A percentile compares a stretch with the other conserved stretches of the same genome.
Evolutionary conservation across 148 eudicot genomes (phyloP).

Genomic region (Dianthus caryophyllus): DNA sequence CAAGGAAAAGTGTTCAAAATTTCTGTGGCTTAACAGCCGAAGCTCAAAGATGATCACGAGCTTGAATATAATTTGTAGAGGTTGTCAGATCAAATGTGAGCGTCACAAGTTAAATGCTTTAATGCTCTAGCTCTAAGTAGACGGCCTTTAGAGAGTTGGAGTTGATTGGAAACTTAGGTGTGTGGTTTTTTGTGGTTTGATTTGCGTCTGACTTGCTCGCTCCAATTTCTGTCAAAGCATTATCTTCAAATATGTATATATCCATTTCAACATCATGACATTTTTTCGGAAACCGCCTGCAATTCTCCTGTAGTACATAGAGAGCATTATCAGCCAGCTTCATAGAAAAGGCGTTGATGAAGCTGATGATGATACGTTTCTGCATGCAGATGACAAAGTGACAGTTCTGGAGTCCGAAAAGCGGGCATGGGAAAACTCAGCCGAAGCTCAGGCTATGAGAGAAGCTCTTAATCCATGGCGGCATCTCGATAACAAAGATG

Average conservation of each 20-base stretch:
- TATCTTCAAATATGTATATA: not conserved
- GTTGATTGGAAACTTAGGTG: not conserved
- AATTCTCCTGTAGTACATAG: not conserved
- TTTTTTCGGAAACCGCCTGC: not conserved
- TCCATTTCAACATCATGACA: not conserved
- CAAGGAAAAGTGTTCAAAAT: too few relatives aligned
- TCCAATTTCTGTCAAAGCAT: not conserved
- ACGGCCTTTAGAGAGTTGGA: not conserved
- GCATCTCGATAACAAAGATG: slow-evolving; percentile 39
- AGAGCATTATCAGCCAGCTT: not conserved
- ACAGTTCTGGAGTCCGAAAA: slow-evolving; percentile 79
- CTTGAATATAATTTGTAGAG: too few relatives aligned
- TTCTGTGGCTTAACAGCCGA: too few relatives aligned
- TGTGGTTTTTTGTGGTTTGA: not conserved
- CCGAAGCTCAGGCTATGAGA: slow-evolving; percentile 80
- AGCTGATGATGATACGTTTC: slow-evolving; percentile 4
- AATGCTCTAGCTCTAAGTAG: not conserved
- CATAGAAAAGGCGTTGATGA: not conserved
- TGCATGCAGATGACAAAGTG: slow-evolving; percentile 78
- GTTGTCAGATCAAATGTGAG: too few relatives aligned
- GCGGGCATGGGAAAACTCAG: slow-evolving; percentile 78
- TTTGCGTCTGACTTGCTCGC: not conserved
- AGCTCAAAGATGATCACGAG: too few relatives aligned
- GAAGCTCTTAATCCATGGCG: slow-evolving; percentile 94
- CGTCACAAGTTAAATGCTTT: not conserved